Percentiles rank a stretch among this genome's conserved stretches.
Conservation (phyloP, 208 protist species). For the Tritrichomonas musculus region DNA sequence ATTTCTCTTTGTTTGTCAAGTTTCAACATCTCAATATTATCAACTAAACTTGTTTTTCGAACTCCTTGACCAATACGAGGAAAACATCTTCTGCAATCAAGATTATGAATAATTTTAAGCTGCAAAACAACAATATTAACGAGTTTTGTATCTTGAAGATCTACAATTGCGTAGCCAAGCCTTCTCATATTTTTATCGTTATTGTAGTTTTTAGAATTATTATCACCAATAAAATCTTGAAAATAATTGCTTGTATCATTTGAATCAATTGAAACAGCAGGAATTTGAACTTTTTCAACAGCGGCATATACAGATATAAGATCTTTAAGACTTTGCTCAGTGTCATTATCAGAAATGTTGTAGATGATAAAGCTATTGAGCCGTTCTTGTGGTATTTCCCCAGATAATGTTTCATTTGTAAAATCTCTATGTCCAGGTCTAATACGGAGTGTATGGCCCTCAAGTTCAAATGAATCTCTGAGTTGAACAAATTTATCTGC, state of each 20-base stretch:
- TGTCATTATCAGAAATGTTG: not conserved
- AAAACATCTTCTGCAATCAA: not conserved
- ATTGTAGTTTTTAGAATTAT: no score
- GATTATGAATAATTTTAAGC: not conserved
- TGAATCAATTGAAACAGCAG: no score
- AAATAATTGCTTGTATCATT: no score
- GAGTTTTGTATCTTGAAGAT: not conserved
- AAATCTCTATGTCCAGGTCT: not conserved
- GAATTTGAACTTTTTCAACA: not conserved
- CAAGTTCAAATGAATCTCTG: slow-evolving; percentile 1
- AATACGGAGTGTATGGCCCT: not conserved
- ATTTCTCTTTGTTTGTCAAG: not conserved
- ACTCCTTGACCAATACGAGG: not conserved
- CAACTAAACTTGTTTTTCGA: not conserved
- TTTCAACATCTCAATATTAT: not conserved
- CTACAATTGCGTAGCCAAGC: not conserved
- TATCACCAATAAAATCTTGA: no score
- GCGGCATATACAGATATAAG: not conserved
- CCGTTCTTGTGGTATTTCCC: not conserved
- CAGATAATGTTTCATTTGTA: not conserved
- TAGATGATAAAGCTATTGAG: not conserved
- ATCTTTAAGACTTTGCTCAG: not conserved
- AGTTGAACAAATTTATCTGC: slow-evolving; percentile 6
- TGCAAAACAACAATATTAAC: not conserved
- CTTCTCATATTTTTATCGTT: not conserved